phyloP scores from a whole-genome alignment of 768 basidiomycete genomes.

The Calocybe cyanea region DNA sequence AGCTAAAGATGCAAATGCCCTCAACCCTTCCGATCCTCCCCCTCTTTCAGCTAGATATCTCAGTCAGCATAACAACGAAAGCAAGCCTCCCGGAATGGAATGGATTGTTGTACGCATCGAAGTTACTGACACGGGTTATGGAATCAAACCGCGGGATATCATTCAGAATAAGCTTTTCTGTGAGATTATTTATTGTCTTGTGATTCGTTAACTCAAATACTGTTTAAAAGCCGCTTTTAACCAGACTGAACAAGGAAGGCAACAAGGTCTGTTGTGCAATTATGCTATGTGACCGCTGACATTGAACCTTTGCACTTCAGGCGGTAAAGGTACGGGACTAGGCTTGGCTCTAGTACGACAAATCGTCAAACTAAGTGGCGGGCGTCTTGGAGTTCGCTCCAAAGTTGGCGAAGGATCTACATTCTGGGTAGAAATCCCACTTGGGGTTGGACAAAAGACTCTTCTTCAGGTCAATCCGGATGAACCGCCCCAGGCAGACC shows the following conservation, averaged over 20 bases:
- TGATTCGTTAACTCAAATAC: background rate
- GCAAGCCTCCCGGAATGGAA: constrained; percentile 41
- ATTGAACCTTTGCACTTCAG: constrained; percentile 21
- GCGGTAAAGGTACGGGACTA: constrained; percentile 69
- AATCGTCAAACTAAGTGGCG: constrained; percentile 73
- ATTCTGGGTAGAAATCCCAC: constrained; percentile 84
- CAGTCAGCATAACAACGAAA: constrained; percentile 47
- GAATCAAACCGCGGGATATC: constrained; percentile 56
- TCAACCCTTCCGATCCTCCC: constrained; percentile 19
- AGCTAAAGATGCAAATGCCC: background rate
- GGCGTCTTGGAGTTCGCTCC: constrained; percentile 66
- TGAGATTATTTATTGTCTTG: constrained; percentile 29
- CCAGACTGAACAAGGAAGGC: constrained; percentile 72
- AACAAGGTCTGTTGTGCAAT: constrained; percentile 46
- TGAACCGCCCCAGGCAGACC: constrained; percentile 17
- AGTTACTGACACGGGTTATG: constrained; percentile 68
- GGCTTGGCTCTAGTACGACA: constrained; percentile 75
- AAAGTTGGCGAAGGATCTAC: constrained; percentile 70
- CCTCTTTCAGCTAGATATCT: constrained; percentile 38
- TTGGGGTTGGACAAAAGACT: constrained; percentile 67
- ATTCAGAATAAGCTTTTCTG: constrained; percentile 68
- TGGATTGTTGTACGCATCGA: constrained; percentile 82
- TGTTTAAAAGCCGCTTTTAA: constrained; percentile 58
- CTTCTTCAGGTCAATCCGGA: constrained; percentile 19
- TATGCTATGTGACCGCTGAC: background rate